These are phyloP conservation scores for Neurospora sp. DNA, from an alignment of 2,329 filamentous ascomycete genomes.

Conservation along the genomic window DNA sequence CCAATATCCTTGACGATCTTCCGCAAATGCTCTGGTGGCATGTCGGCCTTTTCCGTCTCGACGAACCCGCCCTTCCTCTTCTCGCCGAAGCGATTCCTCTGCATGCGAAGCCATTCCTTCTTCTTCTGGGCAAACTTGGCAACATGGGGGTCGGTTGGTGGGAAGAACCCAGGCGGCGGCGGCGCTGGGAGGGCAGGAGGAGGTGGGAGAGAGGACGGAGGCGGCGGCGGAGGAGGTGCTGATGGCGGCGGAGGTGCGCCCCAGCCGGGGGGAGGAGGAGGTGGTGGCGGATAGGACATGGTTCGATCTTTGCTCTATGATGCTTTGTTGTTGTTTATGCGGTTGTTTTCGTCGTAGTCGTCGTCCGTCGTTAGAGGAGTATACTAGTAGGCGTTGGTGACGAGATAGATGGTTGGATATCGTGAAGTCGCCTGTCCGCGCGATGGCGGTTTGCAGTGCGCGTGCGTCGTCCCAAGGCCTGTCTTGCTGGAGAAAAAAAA, in stretches of 20 bases:
- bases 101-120: conserved; percentile 91
- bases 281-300: conserved; percentile 44
- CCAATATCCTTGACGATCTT: conserved; percentile 99
- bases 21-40: conserved; percentile 95
- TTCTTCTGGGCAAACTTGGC: conserved; percentile 98
- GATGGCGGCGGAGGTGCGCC: conserved; percentile 51
- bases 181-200: conserved; percentile 52
- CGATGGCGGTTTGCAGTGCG: conserved; percentile 7
- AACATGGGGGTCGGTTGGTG: conserved; percentile 69
- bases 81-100: conserved; percentile 89
- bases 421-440: conserved; percentile 7
- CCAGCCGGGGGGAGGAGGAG: conserved; percentile 50
- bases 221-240: conserved; percentile 37
- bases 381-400: not conserved
- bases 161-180: conserved; percentile 77
- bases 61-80: conserved; percentile 95
- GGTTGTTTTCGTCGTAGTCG: not conserved
- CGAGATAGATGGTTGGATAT: not conserved
- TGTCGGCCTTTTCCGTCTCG: conserved; percentile 95
- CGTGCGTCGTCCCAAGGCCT: conserved; percentile 3
- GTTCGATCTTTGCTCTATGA: conserved; percentile 7
- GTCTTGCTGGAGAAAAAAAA: not conserved
- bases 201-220: conserved; percentile 38
- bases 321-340: not conserved
- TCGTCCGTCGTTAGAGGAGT: not conserved